phyloP scores from a whole-genome alignment of 495 filamentous ascomycete genomes.

The Platismatia glauca region DNA sequence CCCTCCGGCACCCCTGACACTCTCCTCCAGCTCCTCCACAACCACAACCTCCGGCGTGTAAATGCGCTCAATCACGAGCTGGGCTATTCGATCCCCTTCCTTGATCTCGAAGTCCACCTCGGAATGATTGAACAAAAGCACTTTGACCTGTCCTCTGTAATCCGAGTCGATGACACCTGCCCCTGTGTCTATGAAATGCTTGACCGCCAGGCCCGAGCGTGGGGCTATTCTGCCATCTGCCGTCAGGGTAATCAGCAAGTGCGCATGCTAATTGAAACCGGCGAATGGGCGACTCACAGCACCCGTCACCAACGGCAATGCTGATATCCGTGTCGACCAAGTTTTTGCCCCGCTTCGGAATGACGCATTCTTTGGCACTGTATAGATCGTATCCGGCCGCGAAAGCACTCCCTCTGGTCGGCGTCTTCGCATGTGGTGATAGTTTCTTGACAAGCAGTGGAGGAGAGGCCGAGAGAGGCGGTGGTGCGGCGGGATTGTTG shows the following conservation, averaged over 20 bases:
- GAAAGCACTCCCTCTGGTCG: conserved; percentile 80
- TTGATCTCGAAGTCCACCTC: conserved; percentile 75
- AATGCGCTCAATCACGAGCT: conserved; percentile 89
- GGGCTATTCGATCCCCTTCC: conserved; percentile 82
- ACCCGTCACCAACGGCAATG: conserved; percentile 79
- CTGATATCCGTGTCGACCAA: conserved; percentile 83
- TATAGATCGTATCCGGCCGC: conserved; percentile 93
- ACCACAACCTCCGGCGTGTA: conserved; percentile 83
- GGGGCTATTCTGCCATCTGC: conserved; percentile 87
- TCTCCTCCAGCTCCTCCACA: conserved; percentile 82
- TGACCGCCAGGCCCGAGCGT: conserved; percentile 80
- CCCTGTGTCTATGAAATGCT: conserved; percentile 89
- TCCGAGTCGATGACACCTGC: conserved; percentile 97
- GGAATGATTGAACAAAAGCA: conserved; percentile 86
- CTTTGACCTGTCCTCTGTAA: conserved; percentile 88
- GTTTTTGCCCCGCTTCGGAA: conserved; percentile 74
- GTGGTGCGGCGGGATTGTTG: conserved; percentile 19
- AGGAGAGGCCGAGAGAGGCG: conserved; percentile 35
- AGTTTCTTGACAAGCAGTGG: conserved; percentile 81
- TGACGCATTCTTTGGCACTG: conserved; percentile 58
- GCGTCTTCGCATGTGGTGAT: conserved; percentile 57
- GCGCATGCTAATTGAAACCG: not conserved
- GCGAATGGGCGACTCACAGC: conserved; percentile 52
- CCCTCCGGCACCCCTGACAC: conserved; percentile 59
- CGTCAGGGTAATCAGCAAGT: not conserved